A percentile compares a stretch with the other conserved stretches of the same genome.
phyloP scores from a whole-genome alignment of 1,139 yeast genomes.

The Kazachstania sp. region DNA sequence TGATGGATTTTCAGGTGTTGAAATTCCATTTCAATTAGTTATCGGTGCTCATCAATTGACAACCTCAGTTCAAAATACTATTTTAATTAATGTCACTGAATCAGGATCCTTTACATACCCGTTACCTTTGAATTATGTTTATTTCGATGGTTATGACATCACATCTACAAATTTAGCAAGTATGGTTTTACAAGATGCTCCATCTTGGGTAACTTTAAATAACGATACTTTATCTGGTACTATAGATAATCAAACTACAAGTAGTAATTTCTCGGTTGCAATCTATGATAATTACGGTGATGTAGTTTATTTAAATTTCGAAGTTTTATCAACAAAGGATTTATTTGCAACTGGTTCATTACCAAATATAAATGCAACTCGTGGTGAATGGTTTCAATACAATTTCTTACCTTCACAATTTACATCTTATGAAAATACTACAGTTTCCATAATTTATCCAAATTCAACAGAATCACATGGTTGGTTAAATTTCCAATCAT shows the following conservation, averaged over 20 bases:
- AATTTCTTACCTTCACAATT: constrained; percentile 46
- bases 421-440: constrained; percentile 45
- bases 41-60: constrained; percentile 86
- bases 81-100: constrained; percentile 59
- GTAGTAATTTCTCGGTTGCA: constrained; percentile 42
- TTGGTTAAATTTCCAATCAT: constrained; percentile 58
- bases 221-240: constrained; percentile 46
- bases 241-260: constrained; percentile 37
- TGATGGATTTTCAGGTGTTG: constrained; percentile 65
- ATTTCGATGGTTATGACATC: constrained; percentile 51
- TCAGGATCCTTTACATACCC: constrained; percentile 44
- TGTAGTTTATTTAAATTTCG: constrained; percentile 49
- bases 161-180: constrained; percentile 44
- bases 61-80: constrained; percentile 40
- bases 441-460: constrained; percentile 39
- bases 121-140: constrained; percentile 53
- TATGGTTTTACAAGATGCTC: constrained; percentile 43
- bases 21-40: constrained; percentile 57
- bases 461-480: constrained; percentile 32
- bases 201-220: constrained; percentile 52
- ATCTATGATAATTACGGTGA: constrained; percentile 60
- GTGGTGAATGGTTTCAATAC: constrained; percentile 50
- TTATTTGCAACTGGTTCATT: constrained; percentile 47
- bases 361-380: constrained; percentile 58
- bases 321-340: constrained; percentile 33